Percentiles rank a stretch among this genome's conserved stretches.
These are phyloP conservation scores for Leishmania amazonensis DNA, from an alignment of 208 protist genomes.

Conservation along the genomic window DNA sequence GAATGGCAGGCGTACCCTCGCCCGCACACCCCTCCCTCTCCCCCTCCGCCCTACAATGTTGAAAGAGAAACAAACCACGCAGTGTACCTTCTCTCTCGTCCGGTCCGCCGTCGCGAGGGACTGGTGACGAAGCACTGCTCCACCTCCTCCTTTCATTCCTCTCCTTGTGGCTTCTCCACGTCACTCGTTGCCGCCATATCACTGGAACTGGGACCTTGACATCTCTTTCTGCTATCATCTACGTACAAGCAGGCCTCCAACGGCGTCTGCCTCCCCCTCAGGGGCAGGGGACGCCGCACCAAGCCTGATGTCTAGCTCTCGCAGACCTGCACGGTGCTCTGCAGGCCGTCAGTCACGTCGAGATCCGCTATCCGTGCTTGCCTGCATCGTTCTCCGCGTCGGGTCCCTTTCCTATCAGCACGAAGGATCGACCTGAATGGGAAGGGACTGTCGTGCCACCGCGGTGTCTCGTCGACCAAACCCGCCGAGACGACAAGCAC, in stretches of 20 bases:
- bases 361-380: not conserved
- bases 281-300: not conserved
- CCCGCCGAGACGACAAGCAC: not conserved
- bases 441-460: constrained; percentile 14
- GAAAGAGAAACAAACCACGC: not conserved
- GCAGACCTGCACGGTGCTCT: constrained; percentile 12
- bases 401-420: not conserved
- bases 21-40: not conserved
- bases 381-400: not conserved
- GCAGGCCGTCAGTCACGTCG: constrained; percentile 14
- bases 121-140: not conserved
- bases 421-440: constrained; percentile 13
- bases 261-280: not conserved
- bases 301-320: constrained; percentile 15
- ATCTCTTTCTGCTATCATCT: not conserved
- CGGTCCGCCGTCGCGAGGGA: not conserved
- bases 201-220: not conserved
- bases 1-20: not conserved
- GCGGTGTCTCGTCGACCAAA: constrained; percentile 13
- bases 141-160: not conserved
- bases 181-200: not conserved
- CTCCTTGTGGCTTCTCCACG: not conserved
- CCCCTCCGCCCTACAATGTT: not conserved
- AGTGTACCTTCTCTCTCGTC: not conserved
- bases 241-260: not conserved